phyloP scores from a whole-genome alignment of 2,329 filamentous ascomycete species.

The Paraconiothyrium sp. region DNA sequence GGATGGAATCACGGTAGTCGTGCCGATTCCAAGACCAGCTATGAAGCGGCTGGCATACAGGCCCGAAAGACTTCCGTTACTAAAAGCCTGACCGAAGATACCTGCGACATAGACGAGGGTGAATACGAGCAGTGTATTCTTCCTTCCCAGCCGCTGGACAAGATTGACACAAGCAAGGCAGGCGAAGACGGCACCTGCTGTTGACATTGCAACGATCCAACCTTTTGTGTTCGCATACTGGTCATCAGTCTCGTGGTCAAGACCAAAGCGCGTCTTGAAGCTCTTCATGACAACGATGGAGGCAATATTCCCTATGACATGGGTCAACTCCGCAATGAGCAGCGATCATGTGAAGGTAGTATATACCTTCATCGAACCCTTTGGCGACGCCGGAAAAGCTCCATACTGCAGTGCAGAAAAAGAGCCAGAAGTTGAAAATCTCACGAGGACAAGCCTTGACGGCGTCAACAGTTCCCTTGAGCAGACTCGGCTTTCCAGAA shows the following conservation, averaged over 20 bases:
- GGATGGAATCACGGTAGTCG: conserved; percentile 21
- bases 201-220: conserved; percentile 26
- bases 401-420: conserved; percentile 26
- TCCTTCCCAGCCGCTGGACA: conserved; percentile 20
- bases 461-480: conserved; percentile 18
- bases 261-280: conserved; percentile 20
- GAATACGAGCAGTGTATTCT: conserved; percentile 20
- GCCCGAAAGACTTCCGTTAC: conserved; percentile 33
- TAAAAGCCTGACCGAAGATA: conserved; percentile 37
- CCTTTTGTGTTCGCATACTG: conserved; percentile 27
- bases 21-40: conserved; percentile 21
- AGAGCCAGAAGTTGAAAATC: conserved; percentile 20
- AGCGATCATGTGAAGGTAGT: not conserved
- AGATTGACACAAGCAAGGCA: conserved; percentile 24
- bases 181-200: conserved; percentile 25
- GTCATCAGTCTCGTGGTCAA: conserved; percentile 20
- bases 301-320: conserved; percentile 20
- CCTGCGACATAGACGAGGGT: conserved; percentile 25
- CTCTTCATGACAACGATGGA: conserved; percentile 19
- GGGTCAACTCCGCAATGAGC: not conserved
- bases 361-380: conserved; percentile 24
- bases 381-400: conserved; percentile 24
- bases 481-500: conserved; percentile 16
- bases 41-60: conserved; percentile 32
- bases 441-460: conserved; percentile 19